A percentile compares a stretch with the other conserved stretches of the same genome.
These are phyloP conservation scores for Schizonepeta tenuifolia DNA, from an alignment of 257 asterid genomes.

Conservation along the genomic window DNA sequence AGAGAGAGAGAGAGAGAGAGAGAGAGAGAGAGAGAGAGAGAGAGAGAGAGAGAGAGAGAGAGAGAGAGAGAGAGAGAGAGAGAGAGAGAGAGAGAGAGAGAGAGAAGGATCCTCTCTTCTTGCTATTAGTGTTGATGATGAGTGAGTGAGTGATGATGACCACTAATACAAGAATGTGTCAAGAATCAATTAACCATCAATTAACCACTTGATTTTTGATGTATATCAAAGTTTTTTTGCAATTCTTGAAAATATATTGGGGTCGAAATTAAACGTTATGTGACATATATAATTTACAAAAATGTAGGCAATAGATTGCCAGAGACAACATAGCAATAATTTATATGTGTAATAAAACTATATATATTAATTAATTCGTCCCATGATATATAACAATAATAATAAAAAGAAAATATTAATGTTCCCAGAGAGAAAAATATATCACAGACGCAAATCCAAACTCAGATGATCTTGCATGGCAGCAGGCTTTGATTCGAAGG, in stretches of 20 bases:
- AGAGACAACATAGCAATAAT: neutral
- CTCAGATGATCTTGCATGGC: conserved; percentile 75
- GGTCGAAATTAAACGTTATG: neutral
- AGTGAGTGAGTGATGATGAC: conserved; percentile 16
- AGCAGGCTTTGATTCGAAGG: conserved; percentile 49
- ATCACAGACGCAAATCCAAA: conserved; percentile 76
- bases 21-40: conserved; percentile 4
- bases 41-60: neutral
- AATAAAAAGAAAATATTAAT: neutral
- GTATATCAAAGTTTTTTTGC: neutral
- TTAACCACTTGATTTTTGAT: neutral
- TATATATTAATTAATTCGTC: neutral
- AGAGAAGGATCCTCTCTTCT: neutral
- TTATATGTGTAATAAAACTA: conserved; percentile 1
- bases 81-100: conserved; percentile 2
- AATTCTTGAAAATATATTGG: neutral
- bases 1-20: conserved; percentile 4
- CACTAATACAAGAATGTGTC: conserved; percentile 20
- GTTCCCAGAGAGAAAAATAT: neutral
- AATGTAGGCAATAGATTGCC: neutral
- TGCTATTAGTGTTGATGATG: conserved; percentile 5
- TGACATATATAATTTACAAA: neutral
- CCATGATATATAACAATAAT: neutral
- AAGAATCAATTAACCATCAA: neutral
- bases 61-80: neutral